phyloP scores from a whole-genome alignment of 2,329 filamentous ascomycete genomes.

The Sclerotinia minor region DNA sequence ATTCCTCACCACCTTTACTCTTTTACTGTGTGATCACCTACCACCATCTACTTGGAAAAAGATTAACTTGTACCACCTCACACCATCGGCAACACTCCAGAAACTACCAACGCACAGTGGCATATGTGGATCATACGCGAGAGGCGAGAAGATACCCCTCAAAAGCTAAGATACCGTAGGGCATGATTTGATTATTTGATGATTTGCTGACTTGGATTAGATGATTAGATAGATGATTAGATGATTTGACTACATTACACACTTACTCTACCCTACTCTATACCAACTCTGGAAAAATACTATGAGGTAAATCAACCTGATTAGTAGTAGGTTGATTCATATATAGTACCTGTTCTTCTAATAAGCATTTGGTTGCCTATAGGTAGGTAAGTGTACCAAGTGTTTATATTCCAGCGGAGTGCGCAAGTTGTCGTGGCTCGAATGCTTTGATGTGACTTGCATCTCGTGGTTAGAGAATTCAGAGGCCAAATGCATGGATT shows the following conservation, averaged over 20 bases:
- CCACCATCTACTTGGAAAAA: slow-evolving; percentile 17
- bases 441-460: slow-evolving; percentile 35
- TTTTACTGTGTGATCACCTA: slow-evolving; percentile 13
- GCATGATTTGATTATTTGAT: background rate
- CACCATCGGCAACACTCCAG: slow-evolving; percentile 10
- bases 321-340: slow-evolving; percentile 20
- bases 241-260: slow-evolving; percentile 13
- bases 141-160: background rate
- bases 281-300: slow-evolving; percentile 3
- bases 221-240: background rate
- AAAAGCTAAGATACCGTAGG: background rate
- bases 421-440: slow-evolving; percentile 41
- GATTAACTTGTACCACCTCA: slow-evolving; percentile 8
- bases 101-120: slow-evolving; percentile 20
- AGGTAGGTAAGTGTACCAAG: slow-evolving; percentile 19
- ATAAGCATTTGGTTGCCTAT: background rate
- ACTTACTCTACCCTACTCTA: background rate
- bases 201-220: background rate
- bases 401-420: slow-evolving; percentile 8
- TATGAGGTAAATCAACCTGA: slow-evolving; percentile 4
- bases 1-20: background rate
- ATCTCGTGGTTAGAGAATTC: slow-evolving; percentile 32
- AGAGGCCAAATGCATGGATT: slow-evolving; percentile 28
- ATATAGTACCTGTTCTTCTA: background rate
- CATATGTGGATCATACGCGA: slow-evolving; percentile 22